Percentiles rank a stretch among this genome's conserved stretches.
Conservation (phyloP, 1,284 basidiomycete species). For the Heterobasidion irregulare region DNA sequence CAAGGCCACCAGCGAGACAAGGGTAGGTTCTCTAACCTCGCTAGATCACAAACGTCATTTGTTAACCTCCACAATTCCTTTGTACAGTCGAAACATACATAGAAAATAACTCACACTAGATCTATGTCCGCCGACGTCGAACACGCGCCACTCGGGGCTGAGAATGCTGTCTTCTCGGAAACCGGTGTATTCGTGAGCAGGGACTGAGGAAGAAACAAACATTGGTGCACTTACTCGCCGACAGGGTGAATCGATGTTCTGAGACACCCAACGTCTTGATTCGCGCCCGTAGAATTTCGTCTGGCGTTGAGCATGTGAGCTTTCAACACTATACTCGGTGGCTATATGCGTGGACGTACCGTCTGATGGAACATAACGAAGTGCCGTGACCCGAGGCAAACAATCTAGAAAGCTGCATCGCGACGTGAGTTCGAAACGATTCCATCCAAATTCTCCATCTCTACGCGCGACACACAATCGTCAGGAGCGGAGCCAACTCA, state of each 20-base stretch:
- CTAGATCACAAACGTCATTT: conserved; percentile 22
- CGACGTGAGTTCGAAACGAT: conserved; percentile 2
- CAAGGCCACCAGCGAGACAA: background rate
- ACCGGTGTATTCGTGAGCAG: background rate
- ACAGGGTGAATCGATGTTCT: conserved; percentile 52
- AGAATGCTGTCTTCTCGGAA: conserved; percentile 1
- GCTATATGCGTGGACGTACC: conserved; percentile 12
- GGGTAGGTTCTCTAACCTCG: conserved; percentile 20
- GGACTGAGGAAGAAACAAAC: background rate
- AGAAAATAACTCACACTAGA: conserved; percentile 13
- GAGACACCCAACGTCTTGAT: conserved; percentile 56
- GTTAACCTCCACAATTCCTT: too few relatives aligned
- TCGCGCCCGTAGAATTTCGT: conserved; percentile 56
- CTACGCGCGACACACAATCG: background rate
- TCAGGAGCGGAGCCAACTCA: conserved; percentile 21
- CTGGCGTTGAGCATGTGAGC: conserved; percentile 13
- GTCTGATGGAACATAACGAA: conserved; percentile 45
- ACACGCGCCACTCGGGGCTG: conserved; percentile 47
- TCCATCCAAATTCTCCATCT: background rate
- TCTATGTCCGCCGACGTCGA: conserved; percentile 48
- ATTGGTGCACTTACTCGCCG: conserved; percentile 29
- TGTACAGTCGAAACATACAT: too few relatives aligned
- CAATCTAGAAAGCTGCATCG: conserved; percentile 47
- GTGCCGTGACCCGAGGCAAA: conserved; percentile 44
- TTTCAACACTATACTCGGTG: background rate